Evolutionary conservation across 805 yeast species (phyloP), one percentile per base, ranked within the genome.

Genomic region (Blastobotrys attinorum): DNA sequence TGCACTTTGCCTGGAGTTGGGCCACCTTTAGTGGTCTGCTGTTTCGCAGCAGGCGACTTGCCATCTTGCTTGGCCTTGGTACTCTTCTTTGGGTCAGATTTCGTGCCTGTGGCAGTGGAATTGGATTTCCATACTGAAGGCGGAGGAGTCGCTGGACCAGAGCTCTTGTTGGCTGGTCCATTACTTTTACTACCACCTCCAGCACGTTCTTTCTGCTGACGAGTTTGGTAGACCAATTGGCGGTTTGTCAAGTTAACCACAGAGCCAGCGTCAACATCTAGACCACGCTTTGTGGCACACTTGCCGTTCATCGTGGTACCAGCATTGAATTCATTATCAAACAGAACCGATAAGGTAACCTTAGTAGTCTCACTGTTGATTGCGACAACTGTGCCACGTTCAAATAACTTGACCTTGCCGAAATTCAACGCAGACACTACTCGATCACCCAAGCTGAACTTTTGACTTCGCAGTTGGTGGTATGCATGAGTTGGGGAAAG

Each of bases 361-460:
- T 58, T 64, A n/a, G 66, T 56, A 7, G 77, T 75, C 29, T 77
- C 71, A 52, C 79, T 76, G 29, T 77, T 72, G 34, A 85, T 86
- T 33, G 77, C 69, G 40, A 85, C 82, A 43, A 92, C 95, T 1
- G 96, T 88, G 60, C 99, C 99, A 56, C 83, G 83, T 21, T 85
- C 73, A 58, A 83, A 87, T 45, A 81, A 64, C 22, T 96, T 95
- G 13, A 89, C 95, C 57, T 85, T 87, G 41, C 97, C 97, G 20
- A 84, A 78, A 54, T 81, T 84, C 54, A 83, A 82, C 18, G 87
- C 83, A 52, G 85, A 88, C 20, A 84, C 74, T 23, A 92, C 86
- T 48, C 98, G 76, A 58, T 92, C 97, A 55, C 98, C 98, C 18
- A 92, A 70, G 22, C 75, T 72, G 59, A 92, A 92, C 37, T 71